A percentile compares a stretch with the other conserved stretches of the same genome.
Conservation (phyloP, 352 stramenopile species). For the Phytophthora pisi region DNA sequence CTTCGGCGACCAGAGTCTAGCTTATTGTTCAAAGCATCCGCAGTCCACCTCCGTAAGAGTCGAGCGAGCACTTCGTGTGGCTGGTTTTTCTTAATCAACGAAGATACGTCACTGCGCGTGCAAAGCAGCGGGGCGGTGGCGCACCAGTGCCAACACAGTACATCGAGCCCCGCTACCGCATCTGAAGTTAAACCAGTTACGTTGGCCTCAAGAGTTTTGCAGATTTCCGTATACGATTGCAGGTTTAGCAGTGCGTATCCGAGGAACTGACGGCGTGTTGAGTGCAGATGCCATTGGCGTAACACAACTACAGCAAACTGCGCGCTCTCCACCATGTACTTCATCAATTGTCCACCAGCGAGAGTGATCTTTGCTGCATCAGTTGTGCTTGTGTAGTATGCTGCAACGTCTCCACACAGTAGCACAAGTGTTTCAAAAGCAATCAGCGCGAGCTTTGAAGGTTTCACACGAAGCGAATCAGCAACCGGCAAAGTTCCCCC, state of each 20-base stretch:
- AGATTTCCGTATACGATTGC: constrained; percentile 31
- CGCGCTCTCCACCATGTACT: constrained; percentile 25
- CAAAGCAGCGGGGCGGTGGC: constrained; percentile 52
- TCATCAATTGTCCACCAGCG: constrained; percentile 4
- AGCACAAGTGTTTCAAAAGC: constrained; percentile 60
- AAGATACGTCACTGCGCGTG: constrained; percentile 40
- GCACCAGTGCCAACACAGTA: constrained; percentile 75
- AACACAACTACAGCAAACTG: constrained; percentile 15
- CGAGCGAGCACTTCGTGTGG: constrained; percentile 9
- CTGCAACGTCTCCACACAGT: constrained; percentile 41
- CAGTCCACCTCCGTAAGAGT: constrained; percentile 15
- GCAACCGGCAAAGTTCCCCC: constrained; percentile 18
- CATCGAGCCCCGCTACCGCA: constrained; percentile 19
- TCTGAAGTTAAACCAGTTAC: not conserved
- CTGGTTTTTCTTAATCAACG: constrained; percentile 34
- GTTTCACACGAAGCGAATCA: constrained; percentile 42
- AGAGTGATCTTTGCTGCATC: constrained; percentile 8
- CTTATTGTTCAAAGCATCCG: not conserved
- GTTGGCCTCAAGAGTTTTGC: constrained; percentile 16
- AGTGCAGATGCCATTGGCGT: constrained; percentile 34
- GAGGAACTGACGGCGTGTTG: constrained; percentile 35
- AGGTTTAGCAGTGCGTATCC: constrained; percentile 31
- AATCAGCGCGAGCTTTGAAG: constrained; percentile 56
- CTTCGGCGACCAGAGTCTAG: not conserved
- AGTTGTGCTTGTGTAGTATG: constrained; percentile 22